Percentiles rank a stretch among this genome's conserved stretches.
phyloP scores from a whole-genome alignment of 768 basidiomycete genomes.

The Antrodiella citrinella region DNA sequence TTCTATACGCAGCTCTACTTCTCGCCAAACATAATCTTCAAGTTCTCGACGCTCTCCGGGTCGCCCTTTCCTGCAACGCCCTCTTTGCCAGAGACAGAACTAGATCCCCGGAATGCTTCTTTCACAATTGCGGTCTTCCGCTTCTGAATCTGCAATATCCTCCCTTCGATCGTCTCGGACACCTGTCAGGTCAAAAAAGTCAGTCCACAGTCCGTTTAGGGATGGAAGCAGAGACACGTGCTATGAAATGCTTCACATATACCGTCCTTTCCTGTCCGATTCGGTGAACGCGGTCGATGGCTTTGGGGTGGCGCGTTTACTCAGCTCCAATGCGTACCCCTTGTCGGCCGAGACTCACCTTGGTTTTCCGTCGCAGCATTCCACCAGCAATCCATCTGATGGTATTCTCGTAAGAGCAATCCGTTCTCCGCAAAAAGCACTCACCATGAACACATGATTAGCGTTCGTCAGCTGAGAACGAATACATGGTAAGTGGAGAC shows the following conservation, averaged over 20 bases:
- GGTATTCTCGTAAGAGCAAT: neutral
- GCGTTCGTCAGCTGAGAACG: constrained; percentile 57
- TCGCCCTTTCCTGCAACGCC: constrained; percentile 37
- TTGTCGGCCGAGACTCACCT: too few species aligned
- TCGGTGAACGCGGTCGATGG: constrained; percentile 80
- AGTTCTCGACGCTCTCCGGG: constrained; percentile 70
- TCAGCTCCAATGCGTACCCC: too few species aligned
- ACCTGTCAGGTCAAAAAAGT: constrained; percentile 33
- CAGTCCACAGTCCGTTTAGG: neutral
- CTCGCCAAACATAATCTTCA: constrained; percentile 69
- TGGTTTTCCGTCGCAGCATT: constrained; percentile 79
- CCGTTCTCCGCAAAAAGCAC: constrained; percentile 8
- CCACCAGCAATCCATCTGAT: constrained; percentile 91
- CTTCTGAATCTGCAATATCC: constrained; percentile 76
- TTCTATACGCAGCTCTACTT: too few species aligned
- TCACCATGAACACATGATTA: constrained; percentile 82
- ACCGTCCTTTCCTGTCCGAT: constrained; percentile 80
- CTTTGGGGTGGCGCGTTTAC: too few species aligned
- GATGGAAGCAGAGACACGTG: constrained; percentile 33
- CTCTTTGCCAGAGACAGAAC: constrained; percentile 43
- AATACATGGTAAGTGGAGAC: constrained; percentile 4
- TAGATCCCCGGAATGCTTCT: constrained; percentile 67
- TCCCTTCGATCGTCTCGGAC: constrained; percentile 67
- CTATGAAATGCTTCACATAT: constrained; percentile 76
- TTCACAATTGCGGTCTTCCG: constrained; percentile 82